Conservation (phyloP, 345 rosid species). For the Raphanus raphanistrum region DNA sequence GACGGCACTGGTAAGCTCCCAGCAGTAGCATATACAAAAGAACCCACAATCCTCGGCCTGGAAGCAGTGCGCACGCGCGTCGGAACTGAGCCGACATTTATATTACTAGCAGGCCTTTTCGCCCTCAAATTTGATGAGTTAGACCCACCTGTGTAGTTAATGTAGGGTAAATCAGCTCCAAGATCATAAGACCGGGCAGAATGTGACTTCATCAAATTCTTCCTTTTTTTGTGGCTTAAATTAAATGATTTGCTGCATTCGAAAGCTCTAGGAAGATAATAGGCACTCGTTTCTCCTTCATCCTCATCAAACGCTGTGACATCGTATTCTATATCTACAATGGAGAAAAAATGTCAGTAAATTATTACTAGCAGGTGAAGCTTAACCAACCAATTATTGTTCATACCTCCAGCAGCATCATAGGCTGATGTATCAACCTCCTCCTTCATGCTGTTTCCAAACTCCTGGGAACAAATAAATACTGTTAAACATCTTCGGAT, state of each 20-base stretch:
- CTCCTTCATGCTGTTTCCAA: constrained; percentile 75
- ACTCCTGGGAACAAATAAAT: constrained; percentile 51
- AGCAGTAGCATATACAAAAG: constrained; percentile 57
- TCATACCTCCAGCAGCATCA: constrained; percentile 73
- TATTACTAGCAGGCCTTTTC: constrained; percentile 68
- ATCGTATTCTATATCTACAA: constrained; percentile 61
- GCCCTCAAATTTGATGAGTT: constrained; percentile 57
- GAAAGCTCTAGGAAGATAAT: constrained; percentile 63
- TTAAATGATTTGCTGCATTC: constrained; percentile 61
- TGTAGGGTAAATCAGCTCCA: constrained; percentile 60
- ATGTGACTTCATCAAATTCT: constrained; percentile 52
- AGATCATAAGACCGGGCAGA: constrained; percentile 58
- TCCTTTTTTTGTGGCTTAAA: constrained; percentile 62
- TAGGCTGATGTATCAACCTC: constrained; percentile 78
- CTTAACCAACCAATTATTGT: constrained; percentile 24
- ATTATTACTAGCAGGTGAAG: constrained; percentile 22
- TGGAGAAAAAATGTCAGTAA: constrained; percentile 28
- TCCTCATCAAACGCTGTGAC: constrained; percentile 70
- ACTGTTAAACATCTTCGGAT: constrained; percentile 3
- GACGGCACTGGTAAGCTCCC: constrained; percentile 51
- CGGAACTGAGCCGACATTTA: constrained; percentile 68
- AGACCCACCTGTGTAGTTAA: constrained; percentile 45
- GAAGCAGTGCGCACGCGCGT: constrained; percentile 89
- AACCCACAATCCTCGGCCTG: constrained; percentile 73
- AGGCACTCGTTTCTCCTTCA: constrained; percentile 81